These are phyloP conservation scores for Nakazawaea wyomingensis DNA, from an alignment of 805 yeast genomes.

Conservation along the genomic window DNA sequence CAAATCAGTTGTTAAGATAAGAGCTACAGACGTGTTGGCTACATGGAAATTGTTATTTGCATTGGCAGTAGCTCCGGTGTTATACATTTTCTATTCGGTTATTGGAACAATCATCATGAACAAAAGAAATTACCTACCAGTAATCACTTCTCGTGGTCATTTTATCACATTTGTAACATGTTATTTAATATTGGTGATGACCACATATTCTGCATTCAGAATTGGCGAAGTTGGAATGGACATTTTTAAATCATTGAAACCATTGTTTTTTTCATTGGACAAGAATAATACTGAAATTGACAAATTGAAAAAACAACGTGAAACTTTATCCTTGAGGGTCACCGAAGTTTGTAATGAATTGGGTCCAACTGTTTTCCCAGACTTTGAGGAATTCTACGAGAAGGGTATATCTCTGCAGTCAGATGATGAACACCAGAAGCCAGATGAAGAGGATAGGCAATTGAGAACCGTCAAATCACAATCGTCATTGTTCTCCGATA, in stretches of 20 bases:
- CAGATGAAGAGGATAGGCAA: conserved; percentile 17
- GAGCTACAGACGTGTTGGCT: conserved; percentile 89
- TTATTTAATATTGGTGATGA: conserved; percentile 59
- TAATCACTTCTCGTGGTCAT: background rate
- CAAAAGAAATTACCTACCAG: background rate
- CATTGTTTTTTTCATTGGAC: conserved; percentile 58
- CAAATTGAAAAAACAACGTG: conserved; percentile 57
- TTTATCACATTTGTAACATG: conserved; percentile 34
- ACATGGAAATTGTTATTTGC: conserved; percentile 94
- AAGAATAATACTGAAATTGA: conserved; percentile 45
- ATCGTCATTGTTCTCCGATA: conserved; percentile 4
- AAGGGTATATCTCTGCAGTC: conserved; percentile 15
- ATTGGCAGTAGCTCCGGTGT: conserved; percentile 78
- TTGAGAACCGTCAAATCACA: conserved; percentile 6
- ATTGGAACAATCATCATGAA: conserved; percentile 33
- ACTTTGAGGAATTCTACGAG: conserved; percentile 40
- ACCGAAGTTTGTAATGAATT: conserved; percentile 74
- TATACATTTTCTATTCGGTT: conserved; percentile 75
- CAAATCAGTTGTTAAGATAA: conserved; percentile 80
- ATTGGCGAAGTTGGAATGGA: conserved; percentile 95
- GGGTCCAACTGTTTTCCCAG: conserved; percentile 86
- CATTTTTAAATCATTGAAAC: conserved; percentile 75
- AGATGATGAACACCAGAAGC: conserved; percentile 16
- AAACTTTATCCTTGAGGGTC: conserved; percentile 61
- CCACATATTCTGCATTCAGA: conserved; percentile 82